A percentile compares a stretch with the other conserved stretches of the same genome.
phyloP scores from a whole-genome alignment of 2,329 filamentous ascomycete species.

The Cercospora zeae-maydis region DNA sequence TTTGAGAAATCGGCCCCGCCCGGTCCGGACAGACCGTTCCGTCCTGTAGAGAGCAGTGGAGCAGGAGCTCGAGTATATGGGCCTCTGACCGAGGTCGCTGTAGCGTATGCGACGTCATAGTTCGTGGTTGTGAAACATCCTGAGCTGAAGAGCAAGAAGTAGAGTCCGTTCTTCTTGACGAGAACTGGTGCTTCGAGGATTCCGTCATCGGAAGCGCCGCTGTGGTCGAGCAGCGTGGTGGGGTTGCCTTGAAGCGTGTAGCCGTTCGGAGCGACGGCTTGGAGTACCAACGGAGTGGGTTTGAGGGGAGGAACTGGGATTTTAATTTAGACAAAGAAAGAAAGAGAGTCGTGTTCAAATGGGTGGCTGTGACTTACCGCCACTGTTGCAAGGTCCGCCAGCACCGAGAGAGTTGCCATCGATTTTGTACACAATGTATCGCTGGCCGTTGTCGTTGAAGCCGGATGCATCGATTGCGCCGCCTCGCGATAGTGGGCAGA shows the following conservation, averaged over 20 bases:
- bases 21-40: slow-evolving; percentile 31
- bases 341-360: not conserved
- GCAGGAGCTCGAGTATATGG: slow-evolving; percentile 32
- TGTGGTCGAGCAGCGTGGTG: slow-evolving; percentile 31
- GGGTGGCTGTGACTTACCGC: slow-evolving; percentile 1
- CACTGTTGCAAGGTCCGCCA: slow-evolving; percentile 35
- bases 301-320: slow-evolving; percentile 30
- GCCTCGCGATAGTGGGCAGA: slow-evolving; percentile 32
- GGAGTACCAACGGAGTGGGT: slow-evolving; percentile 34
- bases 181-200: slow-evolving; percentile 36
- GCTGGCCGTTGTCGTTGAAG: slow-evolving; percentile 33
- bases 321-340: not conserved
- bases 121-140: slow-evolving; percentile 33
- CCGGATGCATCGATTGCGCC: slow-evolving; percentile 37
- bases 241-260: slow-evolving; percentile 29
- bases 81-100: slow-evolving; percentile 30
- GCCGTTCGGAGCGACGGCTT: slow-evolving; percentile 34
- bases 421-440: slow-evolving; percentile 37
- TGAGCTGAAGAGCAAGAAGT: slow-evolving; percentile 39
- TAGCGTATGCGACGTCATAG: slow-evolving; percentile 38
- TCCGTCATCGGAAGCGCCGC: slow-evolving; percentile 32
- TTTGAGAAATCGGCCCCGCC: slow-evolving; percentile 34
- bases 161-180: slow-evolving; percentile 28
- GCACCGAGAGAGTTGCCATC: slow-evolving; percentile 37
- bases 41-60: slow-evolving; percentile 31